phyloP scores from a whole-genome alignment of 2,329 filamentous ascomycete species.

The Teratosphaeriaceae sp. region DNA sequence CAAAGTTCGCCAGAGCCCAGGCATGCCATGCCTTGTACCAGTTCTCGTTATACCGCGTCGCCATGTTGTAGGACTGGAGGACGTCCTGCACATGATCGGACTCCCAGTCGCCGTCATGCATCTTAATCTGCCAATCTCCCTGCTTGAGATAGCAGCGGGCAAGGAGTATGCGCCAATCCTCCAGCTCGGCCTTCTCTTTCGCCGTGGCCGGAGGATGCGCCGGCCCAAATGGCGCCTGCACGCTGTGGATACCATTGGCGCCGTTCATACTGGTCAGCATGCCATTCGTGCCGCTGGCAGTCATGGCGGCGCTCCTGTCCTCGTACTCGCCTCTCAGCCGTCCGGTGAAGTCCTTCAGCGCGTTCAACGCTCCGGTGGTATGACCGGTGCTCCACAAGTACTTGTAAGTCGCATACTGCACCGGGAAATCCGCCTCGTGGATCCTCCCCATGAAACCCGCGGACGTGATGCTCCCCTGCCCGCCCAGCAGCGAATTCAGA shows the following conservation, averaged over 20 bases:
- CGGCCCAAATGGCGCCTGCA: slow-evolving; percentile 28
- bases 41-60: slow-evolving; percentile 85
- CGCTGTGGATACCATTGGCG: slow-evolving; percentile 34
- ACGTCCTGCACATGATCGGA: slow-evolving; percentile 82
- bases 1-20: slow-evolving; percentile 97
- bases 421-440: slow-evolving; percentile 59
- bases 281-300: slow-evolving; percentile 18
- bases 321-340: slow-evolving; percentile 54
- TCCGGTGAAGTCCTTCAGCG: slow-evolving; percentile 56
- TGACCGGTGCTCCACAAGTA: slow-evolving; percentile 85
- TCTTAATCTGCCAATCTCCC: slow-evolving; percentile 86
- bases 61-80: slow-evolving; percentile 80
- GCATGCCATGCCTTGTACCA: slow-evolving; percentile 99
- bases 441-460: slow-evolving; percentile 49
- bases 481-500: slow-evolving; percentile 77
- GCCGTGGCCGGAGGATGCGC: slow-evolving; percentile 28
- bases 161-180: slow-evolving; percentile 62
- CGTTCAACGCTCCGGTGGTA: slow-evolving; percentile 56
- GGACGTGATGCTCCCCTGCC: slow-evolving; percentile 42
- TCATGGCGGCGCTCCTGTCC: slow-evolving; percentile 29
- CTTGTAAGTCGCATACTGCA: slow-evolving; percentile 95
- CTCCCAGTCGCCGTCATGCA: slow-evolving; percentile 86
- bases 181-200: slow-evolving; percentile 38
- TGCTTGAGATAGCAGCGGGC: slow-evolving; percentile 95
- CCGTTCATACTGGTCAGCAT: slow-evolving; percentile 40